phyloP scores from a whole-genome alignment of 2,329 filamentous ascomycete species.

The Stagonosporopsis rhizophila region DNA sequence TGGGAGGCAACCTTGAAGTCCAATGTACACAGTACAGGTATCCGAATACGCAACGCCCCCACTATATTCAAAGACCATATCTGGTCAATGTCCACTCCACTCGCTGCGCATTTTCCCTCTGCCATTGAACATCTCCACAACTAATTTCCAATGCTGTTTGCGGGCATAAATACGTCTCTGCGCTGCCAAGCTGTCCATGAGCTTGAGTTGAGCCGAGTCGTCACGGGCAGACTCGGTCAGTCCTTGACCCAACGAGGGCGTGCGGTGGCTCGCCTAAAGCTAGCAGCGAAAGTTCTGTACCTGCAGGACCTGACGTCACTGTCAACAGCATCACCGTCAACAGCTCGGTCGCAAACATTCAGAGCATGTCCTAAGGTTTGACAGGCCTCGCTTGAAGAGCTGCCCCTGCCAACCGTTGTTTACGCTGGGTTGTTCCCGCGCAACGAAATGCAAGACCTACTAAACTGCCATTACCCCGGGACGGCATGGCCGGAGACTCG shows the following conservation, averaged over 20 bases:
- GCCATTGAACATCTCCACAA: background rate
- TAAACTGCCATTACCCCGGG: slow-evolving; percentile 5
- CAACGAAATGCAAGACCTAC: background rate
- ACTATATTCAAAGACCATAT: too few species aligned
- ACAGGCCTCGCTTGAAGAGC: background rate
- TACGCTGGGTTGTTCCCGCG: slow-evolving; percentile 1
- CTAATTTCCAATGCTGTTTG: background rate
- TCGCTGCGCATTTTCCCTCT: background rate
- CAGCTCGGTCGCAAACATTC: background rate
- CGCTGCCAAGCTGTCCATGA: background rate
- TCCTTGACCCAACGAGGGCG: background rate
- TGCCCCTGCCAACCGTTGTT: background rate
- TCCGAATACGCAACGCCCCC: too few species aligned
- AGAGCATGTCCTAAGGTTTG: background rate
- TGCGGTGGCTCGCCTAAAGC: background rate
- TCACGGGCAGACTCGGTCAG: background rate
- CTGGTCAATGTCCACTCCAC: too few species aligned
- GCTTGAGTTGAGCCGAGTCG: background rate
- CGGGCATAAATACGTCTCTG: background rate
- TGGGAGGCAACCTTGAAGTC: background rate
- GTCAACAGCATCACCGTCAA: background rate
- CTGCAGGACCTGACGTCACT: background rate
- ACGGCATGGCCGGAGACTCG: slow-evolving; percentile 4
- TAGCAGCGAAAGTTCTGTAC: background rate
- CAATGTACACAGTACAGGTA: too few species aligned